Evolutionary conservation across 2,329 filamentous ascomycete species (phyloP), one percentile per base, ranked within the genome.

Genomic region (Talaromyces funiculosus): DNA sequence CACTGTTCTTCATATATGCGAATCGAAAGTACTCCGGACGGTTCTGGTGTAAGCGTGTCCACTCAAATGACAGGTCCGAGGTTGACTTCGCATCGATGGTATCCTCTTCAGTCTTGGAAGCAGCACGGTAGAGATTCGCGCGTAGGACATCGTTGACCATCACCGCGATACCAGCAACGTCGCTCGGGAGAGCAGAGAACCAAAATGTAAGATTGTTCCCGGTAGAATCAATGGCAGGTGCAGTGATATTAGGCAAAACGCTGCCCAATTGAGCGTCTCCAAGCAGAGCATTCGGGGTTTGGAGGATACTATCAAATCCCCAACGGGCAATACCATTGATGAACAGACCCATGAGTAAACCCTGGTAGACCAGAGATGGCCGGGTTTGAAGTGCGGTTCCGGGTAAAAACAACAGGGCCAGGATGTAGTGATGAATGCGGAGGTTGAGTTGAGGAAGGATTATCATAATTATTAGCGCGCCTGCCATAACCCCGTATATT

Each of bases 381-480:
- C 84, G 76, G 18, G 82, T 86, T 64, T 86, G 84, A 65, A 86
- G 77, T 0, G 78, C 76, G 2, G 84, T 86, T 0, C 84, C 84
- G 0, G 83, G 82, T 0, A 86, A 73, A 2, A 86, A 76, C 3
- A 86, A 72, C 0, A 86, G 75, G 0, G 80, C 82, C 3, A 86
- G 77, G 66, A 86, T 85, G 67, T 86, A 86, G 66, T 86, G 84
- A 65, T 86, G 84, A 61, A 86, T 84, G n/a, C 84, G 80, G 20
- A 86, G 75, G 62, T 82, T 82, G 73, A 86, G 80, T 40, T 79
- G 73, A 0, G 84, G 84, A 2, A 86, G 73, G 1, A 80, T 74
- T n/a, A 85, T 71, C 29, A 85, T 73, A 26, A 77, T 65, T 51
- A 84, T 72, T 37, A 81, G 67, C 22, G 71, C 78, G 65, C 83